phyloP scores from a whole-genome alignment of 176 grass and related monocot genomes.

The Lolium rigidum region DNA sequence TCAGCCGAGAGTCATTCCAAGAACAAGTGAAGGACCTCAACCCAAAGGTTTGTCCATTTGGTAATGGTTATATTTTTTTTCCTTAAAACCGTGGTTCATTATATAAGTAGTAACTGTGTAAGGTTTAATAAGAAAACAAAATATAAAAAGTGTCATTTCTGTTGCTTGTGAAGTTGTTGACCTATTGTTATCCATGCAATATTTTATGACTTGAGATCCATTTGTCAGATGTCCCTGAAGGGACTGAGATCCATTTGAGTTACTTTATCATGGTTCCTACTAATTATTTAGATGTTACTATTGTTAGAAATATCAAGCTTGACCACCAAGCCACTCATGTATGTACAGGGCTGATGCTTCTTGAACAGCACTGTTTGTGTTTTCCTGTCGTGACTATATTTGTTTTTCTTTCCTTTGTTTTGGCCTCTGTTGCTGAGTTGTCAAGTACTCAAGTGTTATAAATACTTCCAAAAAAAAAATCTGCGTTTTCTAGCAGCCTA shows the following conservation, averaged over 20 bases:
- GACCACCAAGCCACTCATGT: not conserved
- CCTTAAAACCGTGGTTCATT: conserved; percentile 20
- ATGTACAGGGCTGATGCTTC: conserved; percentile 6
- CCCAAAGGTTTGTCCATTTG: conserved; percentile 75
- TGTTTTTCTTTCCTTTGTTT: not conserved
- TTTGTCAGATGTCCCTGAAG: too few species aligned
- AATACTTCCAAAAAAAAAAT: too few species aligned
- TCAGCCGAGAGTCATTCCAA: conserved; percentile 81
- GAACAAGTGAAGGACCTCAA: conserved; percentile 81
- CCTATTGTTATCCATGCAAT: not conserved
- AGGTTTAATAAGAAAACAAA: not conserved
- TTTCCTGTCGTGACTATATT: conserved; percentile 3
- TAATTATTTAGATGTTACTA: conserved; percentile 23
- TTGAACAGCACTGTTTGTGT: not conserved
- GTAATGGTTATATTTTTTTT: conserved; percentile 24
- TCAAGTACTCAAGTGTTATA: conserved; percentile 5
- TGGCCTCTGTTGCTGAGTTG: not conserved
- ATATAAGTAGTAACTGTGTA: not conserved
- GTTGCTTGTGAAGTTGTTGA: conserved; percentile 10
- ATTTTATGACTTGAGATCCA: not conserved
- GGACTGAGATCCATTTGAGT: too few species aligned
- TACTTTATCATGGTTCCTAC: not conserved
- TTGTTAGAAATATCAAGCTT: not conserved
- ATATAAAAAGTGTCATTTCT: not conserved
- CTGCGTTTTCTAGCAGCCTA: conserved; percentile 1